A percentile compares a stretch with the other conserved stretches of the same genome.
These are phyloP conservation scores for Pyricularia grisea DNA, from an alignment of 2,329 filamentous ascomycete species.

Conservation along the genomic window DNA sequence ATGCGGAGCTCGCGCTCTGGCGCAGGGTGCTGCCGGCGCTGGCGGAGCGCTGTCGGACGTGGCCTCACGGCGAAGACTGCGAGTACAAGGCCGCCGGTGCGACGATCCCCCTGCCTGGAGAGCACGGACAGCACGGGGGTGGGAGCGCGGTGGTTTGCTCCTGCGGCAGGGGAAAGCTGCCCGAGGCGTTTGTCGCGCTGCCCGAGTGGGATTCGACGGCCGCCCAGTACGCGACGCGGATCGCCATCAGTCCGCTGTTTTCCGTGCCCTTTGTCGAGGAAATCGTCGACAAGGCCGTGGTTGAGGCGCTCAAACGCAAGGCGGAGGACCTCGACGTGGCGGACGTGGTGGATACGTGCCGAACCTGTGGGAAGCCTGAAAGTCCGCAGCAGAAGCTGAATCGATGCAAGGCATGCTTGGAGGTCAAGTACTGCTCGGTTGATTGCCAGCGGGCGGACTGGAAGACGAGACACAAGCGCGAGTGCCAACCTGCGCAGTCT, in stretches of 20 bases:
- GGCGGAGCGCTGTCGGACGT: constrained; percentile 39
- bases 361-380: not conserved
- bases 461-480: constrained; percentile 35
- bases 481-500: constrained; percentile 20
- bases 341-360: not conserved
- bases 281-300: constrained; percentile 18
- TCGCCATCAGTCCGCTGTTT: constrained; percentile 48
- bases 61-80: constrained; percentile 29
- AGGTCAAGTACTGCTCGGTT: constrained; percentile 37
- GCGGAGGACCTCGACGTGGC: not conserved
- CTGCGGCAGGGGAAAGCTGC: constrained; percentile 34
- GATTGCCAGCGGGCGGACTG: constrained; percentile 46
- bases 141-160: constrained; percentile 27
- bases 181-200: constrained; percentile 26
- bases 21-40: constrained; percentile 32
- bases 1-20: constrained; percentile 49
- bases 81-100: constrained; percentile 28
- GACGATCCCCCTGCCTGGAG: constrained; percentile 28
- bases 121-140: constrained; percentile 15
- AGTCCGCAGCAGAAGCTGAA: constrained; percentile 19
- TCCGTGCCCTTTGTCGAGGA: constrained; percentile 33
- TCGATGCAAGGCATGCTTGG: constrained; percentile 34
- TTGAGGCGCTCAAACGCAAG: not conserved
- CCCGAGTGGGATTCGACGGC: constrained; percentile 33
- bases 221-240: constrained; percentile 35